A percentile compares a stretch with the other conserved stretches of the same genome.
Conservation (phyloP, 75 land plant species). For the Gnetum montanum region DNA sequence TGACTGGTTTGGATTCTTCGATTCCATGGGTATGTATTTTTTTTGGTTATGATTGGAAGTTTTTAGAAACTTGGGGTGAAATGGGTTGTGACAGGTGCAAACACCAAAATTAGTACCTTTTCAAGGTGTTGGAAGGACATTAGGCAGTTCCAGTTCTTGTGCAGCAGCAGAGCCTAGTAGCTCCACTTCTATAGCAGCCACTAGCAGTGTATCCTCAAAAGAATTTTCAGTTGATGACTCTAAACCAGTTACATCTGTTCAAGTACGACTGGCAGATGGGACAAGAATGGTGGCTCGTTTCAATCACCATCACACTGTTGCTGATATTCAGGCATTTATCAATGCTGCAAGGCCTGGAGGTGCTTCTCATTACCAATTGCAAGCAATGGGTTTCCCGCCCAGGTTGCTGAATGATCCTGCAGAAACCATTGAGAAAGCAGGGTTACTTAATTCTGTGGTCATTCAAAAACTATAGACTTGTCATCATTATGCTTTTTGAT, state of each 20-base stretch:
- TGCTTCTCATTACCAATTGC: slow-evolving; percentile 50
- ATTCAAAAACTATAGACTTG: slow-evolving; percentile 59
- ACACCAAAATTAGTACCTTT: slow-evolving; percentile 48
- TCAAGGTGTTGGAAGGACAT: slow-evolving; percentile 79
- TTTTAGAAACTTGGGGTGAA: background rate
- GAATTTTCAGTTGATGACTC: slow-evolving; percentile 64
- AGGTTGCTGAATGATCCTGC: slow-evolving; percentile 47
- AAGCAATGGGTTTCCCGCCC: slow-evolving; percentile 90
- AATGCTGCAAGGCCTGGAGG: slow-evolving; percentile 85
- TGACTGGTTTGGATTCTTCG: background rate
- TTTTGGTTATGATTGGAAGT: background rate
- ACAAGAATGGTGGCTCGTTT: slow-evolving; percentile 96
- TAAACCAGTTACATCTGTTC: slow-evolving; percentile 74
- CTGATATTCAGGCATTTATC: slow-evolving; percentile 74
- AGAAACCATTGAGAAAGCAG: slow-evolving; percentile 79
- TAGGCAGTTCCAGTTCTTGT: slow-evolving; percentile 34
- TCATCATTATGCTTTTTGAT: too few relatives aligned
- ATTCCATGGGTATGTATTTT: background rate
- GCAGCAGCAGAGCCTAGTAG: slow-evolving; percentile 11
- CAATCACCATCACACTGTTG: slow-evolving; percentile 81
- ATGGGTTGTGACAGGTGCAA: slow-evolving; percentile 31
- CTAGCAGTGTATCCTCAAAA: slow-evolving; percentile 24
- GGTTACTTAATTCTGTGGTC: slow-evolving; percentile 80
- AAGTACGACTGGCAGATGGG: slow-evolving; percentile 86
- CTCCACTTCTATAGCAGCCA: slow-evolving; percentile 6